Evolutionary conservation across 495 filamentous ascomycete species (phyloP).

Genomic region (Tuber aestivum): DNA sequence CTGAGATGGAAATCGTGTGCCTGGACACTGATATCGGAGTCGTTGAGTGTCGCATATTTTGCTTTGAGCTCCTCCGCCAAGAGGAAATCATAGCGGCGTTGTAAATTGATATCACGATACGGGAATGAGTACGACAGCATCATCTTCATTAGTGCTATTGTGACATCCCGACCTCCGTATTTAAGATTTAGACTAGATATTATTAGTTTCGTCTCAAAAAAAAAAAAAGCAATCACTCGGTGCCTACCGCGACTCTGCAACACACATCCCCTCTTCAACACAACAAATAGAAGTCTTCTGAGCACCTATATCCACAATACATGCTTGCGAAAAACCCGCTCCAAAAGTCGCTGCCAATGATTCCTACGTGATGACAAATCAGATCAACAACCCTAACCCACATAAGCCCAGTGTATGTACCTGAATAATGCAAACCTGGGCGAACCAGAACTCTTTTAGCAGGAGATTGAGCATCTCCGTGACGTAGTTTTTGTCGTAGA

Average conservation of each 20-base stretch:
- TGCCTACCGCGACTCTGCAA: slow-evolving; percentile 68
- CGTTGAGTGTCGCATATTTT: slow-evolving; percentile 79
- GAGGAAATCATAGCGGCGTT: slow-evolving; percentile 83
- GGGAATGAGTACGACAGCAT: slow-evolving; percentile 93
- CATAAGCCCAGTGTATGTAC: slow-evolving; percentile 8
- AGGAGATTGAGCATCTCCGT: slow-evolving; percentile 74
- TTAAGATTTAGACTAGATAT: slow-evolving; percentile 69
- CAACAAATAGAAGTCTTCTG: slow-evolving; percentile 98
- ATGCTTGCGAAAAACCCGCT: slow-evolving; percentile 86
- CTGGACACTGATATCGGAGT: slow-evolving; percentile 69
- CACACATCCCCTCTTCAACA: slow-evolving; percentile 91
- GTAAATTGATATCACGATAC: slow-evolving; percentile 86
- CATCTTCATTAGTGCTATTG: slow-evolving; percentile 92
- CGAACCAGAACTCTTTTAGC: slow-evolving; percentile 81
- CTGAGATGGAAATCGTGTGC: slow-evolving; percentile 81
- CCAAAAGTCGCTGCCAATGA: slow-evolving; percentile 90
- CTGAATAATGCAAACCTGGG: slow-evolving; percentile 84
- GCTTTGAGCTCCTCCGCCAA: slow-evolving; percentile 92
- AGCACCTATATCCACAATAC: slow-evolving; percentile 92
- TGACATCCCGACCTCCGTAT: slow-evolving; percentile 86
- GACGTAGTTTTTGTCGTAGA: slow-evolving; percentile 91
- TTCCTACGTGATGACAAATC: slow-evolving; percentile 48
- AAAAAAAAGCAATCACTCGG: background rate
- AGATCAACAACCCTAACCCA: slow-evolving; percentile 24
- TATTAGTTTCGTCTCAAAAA: slow-evolving; percentile 8